Evolutionary conservation across 2,329 filamentous ascomycete species (phyloP).

Genomic region (Hyphodiscus sp.): DNA sequence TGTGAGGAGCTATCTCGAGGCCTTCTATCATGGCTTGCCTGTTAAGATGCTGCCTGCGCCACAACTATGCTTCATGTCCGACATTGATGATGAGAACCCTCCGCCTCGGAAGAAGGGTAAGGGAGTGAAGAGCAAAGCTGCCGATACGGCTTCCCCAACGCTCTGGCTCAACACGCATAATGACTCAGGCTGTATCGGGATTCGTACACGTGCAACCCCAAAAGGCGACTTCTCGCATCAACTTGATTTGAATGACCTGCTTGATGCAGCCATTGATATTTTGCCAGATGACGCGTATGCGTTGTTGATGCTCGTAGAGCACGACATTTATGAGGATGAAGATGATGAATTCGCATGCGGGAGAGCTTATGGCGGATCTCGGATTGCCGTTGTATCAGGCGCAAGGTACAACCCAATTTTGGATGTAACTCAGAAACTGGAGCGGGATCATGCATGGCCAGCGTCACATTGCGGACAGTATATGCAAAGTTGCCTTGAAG

Average conservation of each 20-base stretch:
- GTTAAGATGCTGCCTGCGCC: conserved; percentile 13
- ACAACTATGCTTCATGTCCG: not conserved
- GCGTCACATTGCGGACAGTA: conserved; percentile 52
- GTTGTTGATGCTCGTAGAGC: conserved; percentile 22
- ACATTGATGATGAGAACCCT: not conserved
- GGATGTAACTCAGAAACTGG: conserved; percentile 30
- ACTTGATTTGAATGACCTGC: conserved; percentile 23
- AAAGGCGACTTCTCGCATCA: conserved; percentile 19
- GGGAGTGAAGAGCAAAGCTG: not conserved
- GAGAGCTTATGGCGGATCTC: conserved; percentile 56
- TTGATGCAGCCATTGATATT: conserved; percentile 22
- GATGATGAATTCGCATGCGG: conserved; percentile 55
- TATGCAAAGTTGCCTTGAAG: conserved; percentile 35
- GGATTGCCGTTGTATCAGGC: conserved; percentile 54
- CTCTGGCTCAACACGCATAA: conserved; percentile 1
- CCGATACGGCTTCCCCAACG: not conserved
- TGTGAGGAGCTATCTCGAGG: conserved; percentile 20
- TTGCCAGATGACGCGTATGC: conserved; percentile 25
- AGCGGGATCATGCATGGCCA: conserved; percentile 53
- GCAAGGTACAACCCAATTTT: conserved; percentile 54
- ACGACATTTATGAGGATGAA: conserved; percentile 34
- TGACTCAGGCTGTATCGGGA: conserved; percentile 9
- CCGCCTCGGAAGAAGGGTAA: not conserved
- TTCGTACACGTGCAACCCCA: conserved; percentile 18
- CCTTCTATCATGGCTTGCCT: conserved; percentile 23